Evolutionary conservation across 169 alveolate species (phyloP), one percentile per base, ranked within the genome.

Genomic region (Plasmodium relictum): DNA sequence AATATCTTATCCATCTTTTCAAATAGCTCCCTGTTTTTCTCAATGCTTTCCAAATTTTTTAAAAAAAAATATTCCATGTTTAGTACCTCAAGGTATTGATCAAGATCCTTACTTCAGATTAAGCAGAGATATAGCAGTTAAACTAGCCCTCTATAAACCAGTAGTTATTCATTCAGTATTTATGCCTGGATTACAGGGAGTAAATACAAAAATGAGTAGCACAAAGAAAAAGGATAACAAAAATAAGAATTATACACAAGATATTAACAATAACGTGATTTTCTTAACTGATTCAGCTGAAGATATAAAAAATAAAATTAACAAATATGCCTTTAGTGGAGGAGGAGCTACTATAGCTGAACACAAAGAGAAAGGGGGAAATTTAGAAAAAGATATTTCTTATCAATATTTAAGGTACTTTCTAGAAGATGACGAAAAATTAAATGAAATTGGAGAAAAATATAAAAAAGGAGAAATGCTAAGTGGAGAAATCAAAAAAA

Each of bases 31-130:
- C 3, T 95, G 99, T 14, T 97, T 98, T 92, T 97, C 98, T 68
- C 96, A 96, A 66, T 93, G 99, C 56, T 98, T 97, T 94, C 99
- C 99, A 12, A 97, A 96, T 41, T 96, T 98, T 31, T 97, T 97
- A 72, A 91, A 96, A 56, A 95, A 93, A 52, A 97, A 96, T 72
- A 96, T 98, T 37, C 97, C 97, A 12, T 98, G 99, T 80, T 94
- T 98, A 41, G 97, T 97, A 12, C 99, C 99, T 9, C 97, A 98
- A 91, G 99, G 99, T 2, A 99, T 99, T n/a, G 99, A 99, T 88
- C 99, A 99, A 95, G 99, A 99, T 85, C 99, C 99, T n/a, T 99
- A 98, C 94, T 99, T 99, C 94, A 92, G 99, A 92, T 95, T 98
- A 96, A 98, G 99, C 6, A 94, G 99, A 69, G 99, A 98, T 87